Evolutionary conservation across 2,329 filamentous ascomycete genomes (phyloP), one percentile per base, ranked within the genome.

Genomic region (Hypoxylon sp.): DNA sequence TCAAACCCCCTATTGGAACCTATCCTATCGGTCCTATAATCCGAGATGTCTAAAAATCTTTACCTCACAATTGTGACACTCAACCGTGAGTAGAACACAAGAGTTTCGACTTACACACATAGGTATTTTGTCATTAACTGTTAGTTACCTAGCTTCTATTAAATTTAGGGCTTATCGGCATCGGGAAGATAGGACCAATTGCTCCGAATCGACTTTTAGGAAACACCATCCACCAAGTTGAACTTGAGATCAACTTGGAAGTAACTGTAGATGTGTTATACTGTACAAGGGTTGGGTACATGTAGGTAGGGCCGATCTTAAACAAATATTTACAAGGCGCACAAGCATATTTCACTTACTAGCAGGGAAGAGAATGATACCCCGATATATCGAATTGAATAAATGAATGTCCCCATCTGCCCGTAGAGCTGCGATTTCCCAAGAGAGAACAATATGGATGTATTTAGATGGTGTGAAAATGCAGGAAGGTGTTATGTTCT

Each of bases 1-100:
- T 17, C 23, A 41, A 32, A 53, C 46, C 21, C 52, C 14, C 28
- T 11, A 32, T n/a, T n/a, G n/a, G n/a, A n/a, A 56, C 32, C 45
- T 65, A 57, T 59, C 56, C 28, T 65, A 60, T 65, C 56, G 62
- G 62, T 13, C 62, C 62, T 65, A 65, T 55, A 32, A 30, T 6
- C 17, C 19, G 25, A 30, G 30, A 32, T 28, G 36, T 41, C 5
- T 41, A 6, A 5, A 21, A 32, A 6, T 21, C 14, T 32, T 11
- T 5, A 7, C 30, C 49, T 19, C 30, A 3, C 5, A 36, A 21
- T 51, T 17, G 11, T 43, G 19, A 21, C 38, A 43, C 17, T 43
- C 17, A 43, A 43, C 38, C 2, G 9, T 7, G 38, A 43, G 38
- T 43, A 4, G 7, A 10, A 43, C 17, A 21, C 9, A 51, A 6